phyloP scores from a whole-genome alignment of 2,329 filamentous ascomycete species.

The Curvularia hawaiiensis region DNA sequence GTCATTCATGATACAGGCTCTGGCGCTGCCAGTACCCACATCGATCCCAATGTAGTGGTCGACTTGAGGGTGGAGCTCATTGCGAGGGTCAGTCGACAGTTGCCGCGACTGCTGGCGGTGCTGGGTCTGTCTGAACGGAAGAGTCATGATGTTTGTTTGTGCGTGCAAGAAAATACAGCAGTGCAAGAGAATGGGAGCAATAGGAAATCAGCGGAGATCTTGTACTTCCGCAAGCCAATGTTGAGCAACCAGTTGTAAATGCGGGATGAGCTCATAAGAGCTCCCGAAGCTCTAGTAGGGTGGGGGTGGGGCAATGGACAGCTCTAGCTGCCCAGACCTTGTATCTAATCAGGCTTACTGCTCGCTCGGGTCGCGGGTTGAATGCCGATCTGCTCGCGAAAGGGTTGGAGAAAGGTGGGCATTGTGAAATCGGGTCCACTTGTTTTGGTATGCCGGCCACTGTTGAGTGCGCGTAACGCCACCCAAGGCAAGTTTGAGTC shows the following conservation, averaged over 20 bases:
- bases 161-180: conserved; percentile 5
- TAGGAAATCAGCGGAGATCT: conserved; percentile 2
- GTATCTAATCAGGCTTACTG: conserved; percentile 26
- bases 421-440: conserved; percentile 41
- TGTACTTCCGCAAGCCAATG: conserved; percentile 25
- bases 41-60: conserved; percentile 84
- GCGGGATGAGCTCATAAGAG: conserved; percentile 46
- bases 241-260: conserved; percentile 40
- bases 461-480: conserved; percentile 28
- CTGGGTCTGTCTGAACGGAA: conserved; percentile 34
- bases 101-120: conserved; percentile 49
- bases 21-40: conserved; percentile 92
- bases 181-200: background rate
- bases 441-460: conserved; percentile 32
- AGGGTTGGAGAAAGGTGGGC: conserved; percentile 33
- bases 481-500: conserved; percentile 24
- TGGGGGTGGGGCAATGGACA: conserved; percentile 40
- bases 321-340: conserved; percentile 28
- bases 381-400: conserved; percentile 29
- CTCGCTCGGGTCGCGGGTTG: conserved; percentile 18
- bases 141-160: conserved; percentile 26
- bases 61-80: conserved; percentile 61
- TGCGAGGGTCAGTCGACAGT: conserved; percentile 58
- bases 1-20: conserved; percentile 93
- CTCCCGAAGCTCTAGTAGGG: conserved; percentile 35